Evolutionary conservation across 2,329 filamentous ascomycete genomes (phyloP), one percentile per base, ranked within the genome.

Genomic region (Dichotomopilus funicola): DNA sequence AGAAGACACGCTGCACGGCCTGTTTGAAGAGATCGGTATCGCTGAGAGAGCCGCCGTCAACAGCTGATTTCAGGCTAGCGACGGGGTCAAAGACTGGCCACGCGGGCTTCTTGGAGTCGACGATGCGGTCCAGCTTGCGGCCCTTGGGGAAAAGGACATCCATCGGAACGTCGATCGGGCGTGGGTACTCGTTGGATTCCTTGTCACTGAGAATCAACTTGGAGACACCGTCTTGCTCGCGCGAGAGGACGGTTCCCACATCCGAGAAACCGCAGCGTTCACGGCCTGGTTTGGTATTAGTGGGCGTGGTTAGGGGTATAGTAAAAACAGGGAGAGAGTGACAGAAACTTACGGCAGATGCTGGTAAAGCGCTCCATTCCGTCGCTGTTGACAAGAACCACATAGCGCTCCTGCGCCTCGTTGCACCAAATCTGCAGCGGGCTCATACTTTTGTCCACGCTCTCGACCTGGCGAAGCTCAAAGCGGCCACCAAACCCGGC

Each of bases 381-480:
- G 19, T 94, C 86, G 51, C 83, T 82, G 58, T 91, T 90, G 59
- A 99, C 84, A 7, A 95, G 85, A 65, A 99, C 76, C 6, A 99
- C 94, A 66, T 99, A 99, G 69, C 94, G 82, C 72, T 99, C 94
- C 69, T 99, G 94, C 0, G 94, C 90, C 70, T 97, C 92, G 65
- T 92, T 95, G 71, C 94, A 96, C 91, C 92, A 97, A 27, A 99
- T 96, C 69, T 97, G 89, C 56, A 99, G 81, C 19, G 94, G 94
- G 66, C 89, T 96, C 88, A 99, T 92, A 67, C 89, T 87, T 61
- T 79, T 83, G 71, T 97, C 94, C 2, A 89, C 88, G 68, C 83
- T 96, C 68, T 96, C 91, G 40, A 99, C 80, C 66, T 97, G 89
- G 61, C 94, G 85, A n/a, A 99, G 79, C 71, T 99, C 92, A 62